Conservation (phyloP, 176 grass and related monocot genomes). For the Microstegium vimineum region DNA sequence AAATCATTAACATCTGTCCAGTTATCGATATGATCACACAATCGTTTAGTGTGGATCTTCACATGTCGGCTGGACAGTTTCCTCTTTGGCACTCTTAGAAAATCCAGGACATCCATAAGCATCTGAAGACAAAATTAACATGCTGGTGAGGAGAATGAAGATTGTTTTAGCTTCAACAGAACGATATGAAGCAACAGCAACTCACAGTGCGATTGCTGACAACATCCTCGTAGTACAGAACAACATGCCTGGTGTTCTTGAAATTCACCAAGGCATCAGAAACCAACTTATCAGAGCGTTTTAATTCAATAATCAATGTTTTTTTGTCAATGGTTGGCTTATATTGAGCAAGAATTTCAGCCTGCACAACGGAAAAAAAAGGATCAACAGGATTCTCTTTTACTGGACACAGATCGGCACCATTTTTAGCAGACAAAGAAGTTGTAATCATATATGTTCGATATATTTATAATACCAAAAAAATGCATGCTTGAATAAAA, state of each 20-base stretch:
- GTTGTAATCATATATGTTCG: background rate
- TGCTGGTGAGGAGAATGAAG: background rate
- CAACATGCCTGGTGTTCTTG: constrained; percentile 57
- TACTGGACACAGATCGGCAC: background rate
- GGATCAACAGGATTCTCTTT: constrained; percentile 18
- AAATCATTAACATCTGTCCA: constrained; percentile 64
- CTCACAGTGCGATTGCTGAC: constrained; percentile 65
- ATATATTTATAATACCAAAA: constrained; percentile 5
- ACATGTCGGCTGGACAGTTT: constrained; percentile 73
- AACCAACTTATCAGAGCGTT: constrained; percentile 44
- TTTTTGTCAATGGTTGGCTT: constrained; percentile 67
- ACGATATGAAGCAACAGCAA: constrained; percentile 1
- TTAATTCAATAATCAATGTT: constrained; percentile 53
- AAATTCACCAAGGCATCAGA: constrained; percentile 63
- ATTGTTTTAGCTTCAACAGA: background rate
- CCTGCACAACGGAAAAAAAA: constrained; percentile 35
- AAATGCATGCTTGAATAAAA: background rate
- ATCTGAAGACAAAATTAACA: constrained; percentile 48
- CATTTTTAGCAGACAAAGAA: background rate
- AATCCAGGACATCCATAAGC: constrained; percentile 76
- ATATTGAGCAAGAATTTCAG: constrained; percentile 76
- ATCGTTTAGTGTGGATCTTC: constrained; percentile 78
- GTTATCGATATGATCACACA: constrained; percentile 72
- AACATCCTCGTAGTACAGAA: constrained; percentile 93
- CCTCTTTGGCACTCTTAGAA: constrained; percentile 68